Conservation (phyloP, 2,329 filamentous ascomycete species). For the Fusarium siculi region DNA sequence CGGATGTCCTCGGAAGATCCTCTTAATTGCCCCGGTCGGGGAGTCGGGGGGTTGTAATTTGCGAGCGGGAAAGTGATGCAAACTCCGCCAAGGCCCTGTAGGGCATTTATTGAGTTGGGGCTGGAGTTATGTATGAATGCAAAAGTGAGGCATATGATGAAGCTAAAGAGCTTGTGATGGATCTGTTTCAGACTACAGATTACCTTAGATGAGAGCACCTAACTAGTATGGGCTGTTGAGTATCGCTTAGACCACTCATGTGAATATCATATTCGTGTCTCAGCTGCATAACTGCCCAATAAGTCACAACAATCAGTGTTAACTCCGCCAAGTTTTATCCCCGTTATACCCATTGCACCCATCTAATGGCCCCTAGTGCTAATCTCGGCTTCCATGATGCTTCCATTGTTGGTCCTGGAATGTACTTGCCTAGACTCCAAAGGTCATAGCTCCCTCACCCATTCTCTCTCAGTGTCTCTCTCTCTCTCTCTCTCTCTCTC, state of each 20-base stretch:
- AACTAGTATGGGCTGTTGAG: no score
- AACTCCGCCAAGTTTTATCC: constrained; percentile 1
- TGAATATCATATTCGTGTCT: not conserved
- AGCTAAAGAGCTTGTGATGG: not conserved
- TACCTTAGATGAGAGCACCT: not conserved
- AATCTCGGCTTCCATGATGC: constrained; percentile 31
- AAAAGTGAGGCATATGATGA: not conserved
- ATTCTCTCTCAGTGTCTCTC: not conserved
- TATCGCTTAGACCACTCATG: not conserved
- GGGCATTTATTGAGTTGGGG: not conserved
- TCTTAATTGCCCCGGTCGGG: not conserved
- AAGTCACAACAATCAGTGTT: not conserved
- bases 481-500: not conserved
- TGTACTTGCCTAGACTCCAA: constrained; percentile 4
- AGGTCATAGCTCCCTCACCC: constrained; percentile 20
- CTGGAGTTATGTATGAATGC: not conserved
- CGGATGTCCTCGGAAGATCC: constrained; percentile 3
- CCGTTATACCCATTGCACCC: not conserved
- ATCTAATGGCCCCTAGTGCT: not conserved
- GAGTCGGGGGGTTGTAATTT: constrained; percentile 11
- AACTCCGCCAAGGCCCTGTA: constrained; percentile 26
- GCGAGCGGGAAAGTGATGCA: constrained; percentile 2
- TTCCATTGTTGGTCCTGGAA: constrained; percentile 22
- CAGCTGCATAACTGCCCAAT: not conserved
- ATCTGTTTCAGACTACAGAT: not conserved